Evolutionary conservation across 164 flowering plant genomes (phyloP), one percentile per base, ranked within the genome.

Genomic region (Vitis labrusca): DNA sequence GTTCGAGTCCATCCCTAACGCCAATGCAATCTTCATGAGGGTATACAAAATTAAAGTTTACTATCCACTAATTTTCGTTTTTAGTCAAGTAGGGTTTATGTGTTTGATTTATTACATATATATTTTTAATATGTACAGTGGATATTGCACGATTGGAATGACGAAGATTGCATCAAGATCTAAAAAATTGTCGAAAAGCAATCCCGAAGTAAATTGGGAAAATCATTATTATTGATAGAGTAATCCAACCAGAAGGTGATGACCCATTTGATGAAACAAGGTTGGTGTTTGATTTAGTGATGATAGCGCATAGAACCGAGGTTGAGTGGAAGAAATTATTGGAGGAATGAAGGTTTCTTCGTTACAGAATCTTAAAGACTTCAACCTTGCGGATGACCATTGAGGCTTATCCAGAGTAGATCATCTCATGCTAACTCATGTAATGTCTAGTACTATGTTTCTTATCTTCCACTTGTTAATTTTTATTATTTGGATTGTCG

Each of bases 141-240:
- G 76, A 61, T 80, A 14, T 37, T 37, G 76, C 89, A 85, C 48
- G 80, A 85, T 52, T 83, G 86, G 86, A 67, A 69, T 3, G 84
- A 85, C 37, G 79, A 84, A 65, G 76, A 80, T 14, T 80, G 87
- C 44, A 53, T 82, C 1, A 84, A 70, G 69, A 84, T 85, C 3
- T 84, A 50, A 70, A 71, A 50, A 85, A 80, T 12, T 82, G 84
- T 60, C 29, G 66, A 5, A 77, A 76, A 69, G 79, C 84, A 17
- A 73, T 85, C 17, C 69, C 70, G 6, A 59, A 66, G 11, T 64
- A 74, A 9, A 10, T 2, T 0, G 89, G 88, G 29, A 83, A 85
- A 66, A 37, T 85, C 1, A 77, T 85, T 0, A 71, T 85, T 0
- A 71, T 81, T 0, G 89, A 85, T 3, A 1, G 29, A 7, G 78